Evolutionary conservation across 192 early-diverging fungal genomes (phyloP), one percentile per base, ranked within the genome.

Genomic region (Pilaira anomala): DNA sequence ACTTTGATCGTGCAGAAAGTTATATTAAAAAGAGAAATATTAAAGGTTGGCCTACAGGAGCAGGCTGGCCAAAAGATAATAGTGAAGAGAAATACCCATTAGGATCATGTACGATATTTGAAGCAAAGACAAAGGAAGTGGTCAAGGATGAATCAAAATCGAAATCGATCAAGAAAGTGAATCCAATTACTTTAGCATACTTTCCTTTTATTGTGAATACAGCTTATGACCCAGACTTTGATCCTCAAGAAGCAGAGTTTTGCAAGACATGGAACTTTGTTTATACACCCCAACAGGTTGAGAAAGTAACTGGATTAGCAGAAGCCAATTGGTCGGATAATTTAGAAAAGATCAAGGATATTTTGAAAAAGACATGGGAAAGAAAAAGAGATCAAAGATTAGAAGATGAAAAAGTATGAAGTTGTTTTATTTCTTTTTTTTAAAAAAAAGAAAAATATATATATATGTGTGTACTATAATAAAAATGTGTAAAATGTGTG

Each of bases 251-350:
- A 8, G 84, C 78, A 2, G 78, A 80, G 39, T 88, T 90, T 54
- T 85, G 82, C 42, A 76, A 76, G 3, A 90, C 88, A 0, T 87
- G 79, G 45, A 91, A 91, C 63, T 86, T 87, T 77, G 77, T 79
- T 56, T 85, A 87, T 72, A 86, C 75, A 16, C 66, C 76, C 11
- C 85, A 85, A 33, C 87, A 91, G 65, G 79, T 91, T 16, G 74
- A 82, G 49, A 60, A 77, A 39, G 66, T 90, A 21, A 76, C 77
- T n/a, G 77, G 80, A 9, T 72, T 89, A 25, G 80, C 83, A 3
- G 75, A 83, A 58, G 64, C 67, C 9, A 85, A 87, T 46, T 80
- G 80, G 65, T 67, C 55, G 12, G 80, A 87, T 42, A 82, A 84
- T 39, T 18, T 78, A 6, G 83, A 80, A 48, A 51, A 68, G 29